Conservation (phyloP, 2,329 filamentous ascomycete species). For the Lachnellula hyalina region DNA sequence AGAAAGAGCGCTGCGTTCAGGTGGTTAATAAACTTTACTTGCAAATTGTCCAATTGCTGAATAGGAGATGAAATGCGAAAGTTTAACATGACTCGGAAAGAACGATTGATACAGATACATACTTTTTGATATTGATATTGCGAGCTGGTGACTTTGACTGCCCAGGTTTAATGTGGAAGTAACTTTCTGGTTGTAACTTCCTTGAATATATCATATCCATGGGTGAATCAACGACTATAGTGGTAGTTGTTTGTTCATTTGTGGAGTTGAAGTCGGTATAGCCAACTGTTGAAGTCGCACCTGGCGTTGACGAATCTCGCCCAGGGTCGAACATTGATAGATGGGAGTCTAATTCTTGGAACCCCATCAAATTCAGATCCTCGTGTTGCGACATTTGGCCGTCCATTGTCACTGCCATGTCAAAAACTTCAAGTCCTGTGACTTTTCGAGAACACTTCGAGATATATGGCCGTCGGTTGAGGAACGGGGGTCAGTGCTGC, state of each 20-base stretch:
- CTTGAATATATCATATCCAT: constrained; percentile 14
- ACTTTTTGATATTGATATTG: constrained; percentile 19
- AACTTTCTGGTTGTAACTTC: constrained; percentile 13
- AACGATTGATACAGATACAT: constrained; percentile 20
- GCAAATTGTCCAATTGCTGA: neutral
- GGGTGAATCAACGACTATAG: constrained; percentile 26
- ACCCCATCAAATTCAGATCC: constrained; percentile 33
- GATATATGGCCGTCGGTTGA: constrained; percentile 26
- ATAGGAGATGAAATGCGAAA: constrained; percentile 4
- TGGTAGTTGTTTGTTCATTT: constrained; percentile 19
- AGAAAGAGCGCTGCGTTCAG: constrained; percentile 18
- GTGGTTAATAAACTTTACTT: constrained; percentile 18
- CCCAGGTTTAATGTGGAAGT: constrained; percentile 14
- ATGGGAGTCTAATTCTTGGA: constrained; percentile 34
- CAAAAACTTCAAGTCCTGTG: constrained; percentile 31
- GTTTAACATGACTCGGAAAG: constrained; percentile 8
- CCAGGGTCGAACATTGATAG: constrained; percentile 31
- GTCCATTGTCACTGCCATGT: constrained; percentile 33
- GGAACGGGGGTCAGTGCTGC: constrained; percentile 20
- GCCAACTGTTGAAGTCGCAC: constrained; percentile 25
- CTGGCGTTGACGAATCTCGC: constrained; percentile 26
- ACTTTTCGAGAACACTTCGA: constrained; percentile 29
- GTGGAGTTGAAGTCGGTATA: constrained; percentile 22
- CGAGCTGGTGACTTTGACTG: constrained; percentile 18
- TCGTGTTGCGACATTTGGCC: constrained; percentile 31